Conservation (phyloP, 441 rosid species). For the Gossypium gossypioides region DNA sequence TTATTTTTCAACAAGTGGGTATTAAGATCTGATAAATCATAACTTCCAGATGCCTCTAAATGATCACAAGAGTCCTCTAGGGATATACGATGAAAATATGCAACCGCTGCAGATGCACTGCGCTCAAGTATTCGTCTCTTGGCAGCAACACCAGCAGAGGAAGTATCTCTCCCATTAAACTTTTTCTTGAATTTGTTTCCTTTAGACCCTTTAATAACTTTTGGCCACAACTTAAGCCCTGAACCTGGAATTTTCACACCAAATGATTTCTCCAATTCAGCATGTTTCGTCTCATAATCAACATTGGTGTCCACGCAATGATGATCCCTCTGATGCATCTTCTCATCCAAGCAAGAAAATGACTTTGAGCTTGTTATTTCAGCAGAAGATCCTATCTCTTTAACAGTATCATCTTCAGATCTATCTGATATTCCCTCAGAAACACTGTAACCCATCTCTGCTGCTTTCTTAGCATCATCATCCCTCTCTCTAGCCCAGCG, state of each 20-base stretch:
- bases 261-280: conserved; percentile 89
- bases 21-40: conserved; percentile 33
- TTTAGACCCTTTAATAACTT: conserved; percentile 48
- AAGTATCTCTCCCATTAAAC: conserved; percentile 35
- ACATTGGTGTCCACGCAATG: conserved; percentile 75
- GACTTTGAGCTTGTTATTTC: conserved; percentile 34
- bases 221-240: conserved; percentile 64
- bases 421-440: conserved; percentile 35
- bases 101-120: conserved; percentile 67
- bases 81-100: conserved; percentile 52
- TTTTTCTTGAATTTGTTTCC: conserved; percentile 58
- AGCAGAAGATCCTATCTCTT: conserved; percentile 32
- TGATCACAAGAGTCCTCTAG: conserved; percentile 33
- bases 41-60: conserved; percentile 29
- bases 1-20: conserved; percentile 31
- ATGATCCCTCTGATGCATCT: conserved; percentile 72
- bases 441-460: conserved; percentile 66
- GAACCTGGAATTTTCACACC: conserved; percentile 83
- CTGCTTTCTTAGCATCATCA: conserved; percentile 63
- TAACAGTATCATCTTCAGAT: conserved; percentile 31
- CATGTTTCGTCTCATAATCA: conserved; percentile 79
- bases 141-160: conserved; percentile 36
- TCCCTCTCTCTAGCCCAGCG: conserved; percentile 62
- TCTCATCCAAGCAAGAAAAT: conserved; percentile 62
- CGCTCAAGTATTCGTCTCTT: conserved; percentile 76